Evolutionary conservation across 768 basidiomycete species (phyloP).

Genomic region (Chalciporus chontae): DNA sequence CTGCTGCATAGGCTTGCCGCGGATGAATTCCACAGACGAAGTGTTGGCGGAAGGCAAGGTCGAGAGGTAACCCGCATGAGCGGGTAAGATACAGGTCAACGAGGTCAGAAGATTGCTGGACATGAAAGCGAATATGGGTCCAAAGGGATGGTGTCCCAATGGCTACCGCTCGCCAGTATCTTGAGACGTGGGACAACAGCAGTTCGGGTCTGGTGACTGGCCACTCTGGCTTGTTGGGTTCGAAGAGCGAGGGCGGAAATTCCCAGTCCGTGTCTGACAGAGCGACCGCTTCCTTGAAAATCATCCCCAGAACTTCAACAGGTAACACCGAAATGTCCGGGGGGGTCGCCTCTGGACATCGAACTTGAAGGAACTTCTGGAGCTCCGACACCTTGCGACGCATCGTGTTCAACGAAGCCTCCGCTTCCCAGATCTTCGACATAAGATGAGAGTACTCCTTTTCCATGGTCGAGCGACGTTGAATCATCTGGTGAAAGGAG

Average conservation of each 20-base stretch:
- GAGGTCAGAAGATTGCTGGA: conserved; percentile 26
- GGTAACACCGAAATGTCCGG: conserved; percentile 21
- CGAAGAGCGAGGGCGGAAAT: conserved; percentile 1
- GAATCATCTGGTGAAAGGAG: conserved; percentile 8
- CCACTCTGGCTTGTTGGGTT: conserved; percentile 7
- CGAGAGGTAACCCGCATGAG: conserved; percentile 23
- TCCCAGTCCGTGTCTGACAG: conserved; percentile 2
- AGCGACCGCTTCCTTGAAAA: conserved; percentile 19
- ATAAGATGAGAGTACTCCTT: conserved; percentile 16
- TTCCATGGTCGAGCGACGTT: conserved; percentile 4
- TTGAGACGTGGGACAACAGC: conserved; percentile 40
- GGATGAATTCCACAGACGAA: conserved; percentile 17
- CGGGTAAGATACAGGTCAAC: conserved; percentile 26
- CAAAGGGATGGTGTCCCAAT: conserved; percentile 38
- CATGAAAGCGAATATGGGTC: conserved; percentile 28
- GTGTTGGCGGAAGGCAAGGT: conserved; percentile 21
- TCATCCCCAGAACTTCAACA: conserved; percentile 25
- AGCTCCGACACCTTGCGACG: conserved; percentile 15
- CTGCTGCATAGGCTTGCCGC: conserved; percentile 16
- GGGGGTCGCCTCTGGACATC: neutral
- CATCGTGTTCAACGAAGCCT: conserved; percentile 19
- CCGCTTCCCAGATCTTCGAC: conserved; percentile 19
- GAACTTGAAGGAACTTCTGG: conserved; percentile 8
- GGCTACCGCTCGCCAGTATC: conserved; percentile 40
- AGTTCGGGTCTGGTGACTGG: conserved; percentile 26